phyloP scores from a whole-genome alignment of 371 early-diverging fungal genomes.

The Saksenaea vasiformis region DNA sequence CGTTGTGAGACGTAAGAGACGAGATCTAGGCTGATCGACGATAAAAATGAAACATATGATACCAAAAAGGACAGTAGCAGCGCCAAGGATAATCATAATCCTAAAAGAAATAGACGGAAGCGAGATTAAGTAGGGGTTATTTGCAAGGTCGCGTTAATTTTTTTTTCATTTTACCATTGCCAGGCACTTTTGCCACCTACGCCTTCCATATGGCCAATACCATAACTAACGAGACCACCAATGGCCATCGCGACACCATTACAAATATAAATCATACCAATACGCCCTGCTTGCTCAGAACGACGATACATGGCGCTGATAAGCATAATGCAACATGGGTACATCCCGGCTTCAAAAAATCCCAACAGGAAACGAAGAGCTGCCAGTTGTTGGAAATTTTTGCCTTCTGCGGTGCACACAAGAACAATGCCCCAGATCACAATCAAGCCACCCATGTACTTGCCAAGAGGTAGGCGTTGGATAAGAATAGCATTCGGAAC shows the following conservation, averaged over 20 bases:
- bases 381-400: conserved; percentile 29
- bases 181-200: conserved; percentile 40
- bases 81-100: conserved; percentile 26
- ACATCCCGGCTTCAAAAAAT: conserved; percentile 34
- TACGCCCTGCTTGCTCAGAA: conserved; percentile 27
- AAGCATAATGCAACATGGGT: conserved; percentile 31
- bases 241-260: conserved; percentile 44
- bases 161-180: conserved; percentile 40
- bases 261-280: conserved; percentile 19
- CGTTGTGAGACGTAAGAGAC: conserved; percentile 16
- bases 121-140: conserved; percentile 8
- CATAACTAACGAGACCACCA: conserved; percentile 62
- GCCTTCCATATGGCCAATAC: conserved; percentile 49
- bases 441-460: conserved; percentile 29
- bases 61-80: conserved; percentile 15
- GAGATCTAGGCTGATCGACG: conserved; percentile 25
- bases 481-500: conserved; percentile 32
- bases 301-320: conserved; percentile 32
- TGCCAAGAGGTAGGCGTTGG: conserved; percentile 31
- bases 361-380: conserved; percentile 32
- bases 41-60: conserved; percentile 20
- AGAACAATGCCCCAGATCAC: conserved; percentile 35
- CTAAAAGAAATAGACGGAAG: neutral
- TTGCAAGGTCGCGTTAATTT: neutral
- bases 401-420: neutral